Conservation (phyloP, 2,329 filamentous ascomycete species). For the Fulvia fulva region DNA sequence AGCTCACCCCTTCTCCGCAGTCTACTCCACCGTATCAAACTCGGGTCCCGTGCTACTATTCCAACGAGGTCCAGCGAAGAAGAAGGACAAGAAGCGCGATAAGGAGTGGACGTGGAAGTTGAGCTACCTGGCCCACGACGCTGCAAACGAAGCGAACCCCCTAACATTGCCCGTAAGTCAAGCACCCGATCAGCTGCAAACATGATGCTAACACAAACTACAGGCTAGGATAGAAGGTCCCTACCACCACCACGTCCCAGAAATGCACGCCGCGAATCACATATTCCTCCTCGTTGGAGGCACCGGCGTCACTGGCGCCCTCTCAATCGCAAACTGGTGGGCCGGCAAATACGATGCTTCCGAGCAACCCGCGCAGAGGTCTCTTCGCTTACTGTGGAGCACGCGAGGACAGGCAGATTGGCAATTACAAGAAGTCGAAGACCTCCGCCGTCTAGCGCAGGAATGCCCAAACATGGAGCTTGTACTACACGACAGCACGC, state of each 20-base stretch:
- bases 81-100: not conserved
- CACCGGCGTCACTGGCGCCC: not conserved
- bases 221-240: not conserved
- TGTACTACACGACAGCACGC: not conserved
- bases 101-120: not conserved
- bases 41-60: not conserved
- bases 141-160: not conserved
- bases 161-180: not conserved
- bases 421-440: not conserved
- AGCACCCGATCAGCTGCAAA: not conserved
- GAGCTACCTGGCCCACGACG: not conserved
- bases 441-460: not conserved
- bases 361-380: not conserved
- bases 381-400: not conserved
- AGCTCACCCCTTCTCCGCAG: not conserved
- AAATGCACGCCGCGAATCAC: not conserved
- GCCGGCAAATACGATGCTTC: not conserved
- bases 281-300: not conserved
- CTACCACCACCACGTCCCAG: not conserved
- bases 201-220: not conserved
- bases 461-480: not conserved
- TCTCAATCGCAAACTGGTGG: not conserved
- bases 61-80: not conserved
- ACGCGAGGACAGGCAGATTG: not conserved
- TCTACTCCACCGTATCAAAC: not conserved